Base-by-base conservation (phyloP, 192 early-diverging fungal species). In the Podila clonocystis region DNA sequence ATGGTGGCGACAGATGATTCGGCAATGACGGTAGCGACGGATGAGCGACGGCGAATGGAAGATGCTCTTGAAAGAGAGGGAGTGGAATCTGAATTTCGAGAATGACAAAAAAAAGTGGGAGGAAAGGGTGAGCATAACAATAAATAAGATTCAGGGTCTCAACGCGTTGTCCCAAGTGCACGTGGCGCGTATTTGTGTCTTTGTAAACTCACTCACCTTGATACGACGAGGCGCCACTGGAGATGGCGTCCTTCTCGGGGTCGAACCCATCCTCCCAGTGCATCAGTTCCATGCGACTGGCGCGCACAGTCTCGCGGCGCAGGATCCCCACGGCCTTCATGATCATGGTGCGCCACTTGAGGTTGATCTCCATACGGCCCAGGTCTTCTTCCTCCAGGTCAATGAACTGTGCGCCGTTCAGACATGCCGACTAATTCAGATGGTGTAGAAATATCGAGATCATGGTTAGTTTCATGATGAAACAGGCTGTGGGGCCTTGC, bases 341-440 rank as follows among this genome's bases (percentile, higher is more conserved):
- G 63, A 83, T 83, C 75, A 83, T 77, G 29, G 66, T 62, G n/a
- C 74, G 50, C 82, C 82, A 83, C 63, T 77, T 74, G n/a, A 73
- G 70, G 50, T 83, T 83, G 67, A 83, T 77, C 55, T 73, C 70
- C 82, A 83, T 83, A 17, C 71, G 61, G 29, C 68, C 75, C 28
- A 83, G 62, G 57, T 83, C 70, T 50, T 83, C 82, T 52, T 83
- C 74, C 19, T 38, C 57, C 4, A 83, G 63, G 41, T 77, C 70
- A 30, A 83, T 64, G 48, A 83, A 83, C 62, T 77, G 74, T 20
- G 67, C 67, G 29, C 82, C 82, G 38, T 61, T 77, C 45, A 83
- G 24, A 36, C 71, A 69, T 15, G 74, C 77, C 11, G 65, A 71
- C 77, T 80, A 69, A 20, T 26, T 60, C 5, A 63, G 17, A 28